These are phyloP conservation scores for Oryza australiensis DNA, from an alignment of 176 grass and related monocot genomes.

Conservation along the genomic window DNA sequence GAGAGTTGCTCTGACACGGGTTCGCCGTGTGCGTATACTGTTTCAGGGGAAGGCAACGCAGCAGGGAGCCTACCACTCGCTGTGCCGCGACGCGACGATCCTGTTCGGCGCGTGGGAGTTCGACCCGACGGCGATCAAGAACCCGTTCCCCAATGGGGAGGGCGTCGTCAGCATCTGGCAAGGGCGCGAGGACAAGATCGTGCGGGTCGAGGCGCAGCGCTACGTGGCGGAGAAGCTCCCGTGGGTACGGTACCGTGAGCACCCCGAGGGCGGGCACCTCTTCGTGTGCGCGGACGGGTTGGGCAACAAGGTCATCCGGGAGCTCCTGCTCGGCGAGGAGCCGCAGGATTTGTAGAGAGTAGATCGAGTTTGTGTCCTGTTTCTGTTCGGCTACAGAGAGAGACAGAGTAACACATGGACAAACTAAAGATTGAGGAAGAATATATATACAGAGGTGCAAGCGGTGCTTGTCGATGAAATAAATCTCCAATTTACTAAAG, in stretches of 20 bases:
- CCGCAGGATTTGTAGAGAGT: not conserved
- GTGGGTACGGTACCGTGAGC: constrained; percentile 67
- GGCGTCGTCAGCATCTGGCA: constrained; percentile 73
- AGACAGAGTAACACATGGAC: too few species aligned
- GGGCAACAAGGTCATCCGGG: constrained; percentile 40
- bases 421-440: too few species aligned
- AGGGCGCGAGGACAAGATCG: constrained; percentile 47
- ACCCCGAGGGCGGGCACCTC: constrained; percentile 48
- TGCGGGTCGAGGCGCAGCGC: constrained; percentile 58
- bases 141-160: constrained; percentile 61
- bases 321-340: constrained; percentile 43
- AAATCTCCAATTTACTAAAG: too few species aligned
- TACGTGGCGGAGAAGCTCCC: constrained; percentile 56
- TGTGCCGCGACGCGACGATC: constrained; percentile 53
- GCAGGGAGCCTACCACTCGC: constrained; percentile 56
- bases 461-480: too few species aligned
- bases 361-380: not conserved
- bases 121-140: constrained; percentile 46
- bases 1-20: not conserved
- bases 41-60: constrained; percentile 42
- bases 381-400: too few species aligned
- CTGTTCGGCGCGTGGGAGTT: constrained; percentile 67
- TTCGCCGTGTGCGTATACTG: not conserved
- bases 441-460: too few species aligned
- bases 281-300: constrained; percentile 25